These are phyloP conservation scores for Funneliformis geosporum DNA, from an alignment of 192 early-diverging fungal genomes.

Conservation along the genomic window DNA sequence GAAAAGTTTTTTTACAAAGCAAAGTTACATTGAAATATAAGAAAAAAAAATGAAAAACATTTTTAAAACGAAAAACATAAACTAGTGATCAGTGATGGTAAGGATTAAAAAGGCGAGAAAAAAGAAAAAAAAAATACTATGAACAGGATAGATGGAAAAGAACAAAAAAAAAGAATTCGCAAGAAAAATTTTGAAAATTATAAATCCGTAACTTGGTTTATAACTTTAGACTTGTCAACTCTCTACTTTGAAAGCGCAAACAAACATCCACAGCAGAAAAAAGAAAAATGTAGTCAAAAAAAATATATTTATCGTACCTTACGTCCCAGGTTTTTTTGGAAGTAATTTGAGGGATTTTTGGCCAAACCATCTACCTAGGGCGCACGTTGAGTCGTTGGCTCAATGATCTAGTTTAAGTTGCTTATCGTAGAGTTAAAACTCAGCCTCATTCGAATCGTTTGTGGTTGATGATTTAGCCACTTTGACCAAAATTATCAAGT, in stretches of 20 bases:
- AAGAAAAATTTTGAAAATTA: background rate
- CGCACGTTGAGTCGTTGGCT: background rate
- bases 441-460: no score
- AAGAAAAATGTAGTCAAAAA: background rate
- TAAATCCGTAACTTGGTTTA: slow-evolving; percentile 3
- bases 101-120: background rate
- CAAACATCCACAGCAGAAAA: background rate
- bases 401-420: background rate
- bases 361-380: background rate
- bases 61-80: background rate
- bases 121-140: background rate
- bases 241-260: background rate
- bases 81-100: background rate
- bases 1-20: background rate
- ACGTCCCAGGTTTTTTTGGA: slow-evolving; percentile 1
- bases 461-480: background rate
- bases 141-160: background rate
- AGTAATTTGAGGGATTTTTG: slow-evolving; percentile 16
- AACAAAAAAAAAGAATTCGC: background rate
- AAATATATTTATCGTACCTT: background rate
- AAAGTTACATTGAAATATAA: background rate
- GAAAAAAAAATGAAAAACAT: background rate
- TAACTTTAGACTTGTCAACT: background rate
- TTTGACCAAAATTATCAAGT: background rate
- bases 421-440: background rate